These are phyloP conservation scores for Chlorella variabilis DNA, from an alignment of 163 green algal genomes.

Conservation along the genomic window DNA sequence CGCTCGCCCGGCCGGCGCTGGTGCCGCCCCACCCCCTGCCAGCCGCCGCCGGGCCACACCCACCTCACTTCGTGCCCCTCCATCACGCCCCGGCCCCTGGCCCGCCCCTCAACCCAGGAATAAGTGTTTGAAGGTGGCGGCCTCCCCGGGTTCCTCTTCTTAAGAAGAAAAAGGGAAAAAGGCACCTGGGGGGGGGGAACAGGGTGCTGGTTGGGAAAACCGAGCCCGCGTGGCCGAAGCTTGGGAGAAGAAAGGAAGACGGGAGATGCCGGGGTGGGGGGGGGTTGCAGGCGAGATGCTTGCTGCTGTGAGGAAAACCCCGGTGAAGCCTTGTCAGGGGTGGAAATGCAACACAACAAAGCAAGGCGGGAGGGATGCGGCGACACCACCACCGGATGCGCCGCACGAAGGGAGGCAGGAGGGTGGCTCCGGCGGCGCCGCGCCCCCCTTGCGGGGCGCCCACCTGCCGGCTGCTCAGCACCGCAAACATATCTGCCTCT, in stretches of 20 bases:
- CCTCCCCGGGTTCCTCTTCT: constrained; percentile 74
- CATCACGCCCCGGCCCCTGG: constrained; percentile 55
- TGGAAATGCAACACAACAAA: no score
- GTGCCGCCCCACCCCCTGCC: constrained; percentile 53
- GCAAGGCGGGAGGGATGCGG: no score
- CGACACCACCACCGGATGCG: no score
- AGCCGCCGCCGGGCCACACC: constrained; percentile 51
- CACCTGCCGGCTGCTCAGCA: constrained; percentile 58
- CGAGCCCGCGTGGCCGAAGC: not conserved
- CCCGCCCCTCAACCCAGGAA: constrained; percentile 66
- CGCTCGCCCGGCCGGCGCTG: constrained; percentile 70
- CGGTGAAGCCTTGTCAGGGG: no score
- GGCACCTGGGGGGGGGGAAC: constrained; percentile 20
- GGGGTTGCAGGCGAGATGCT: no score
- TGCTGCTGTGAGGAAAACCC: no score
- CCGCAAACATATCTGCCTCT: constrained; percentile 70
- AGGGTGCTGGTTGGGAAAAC: not conserved
- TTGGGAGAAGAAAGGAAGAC: not conserved
- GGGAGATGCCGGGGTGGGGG: no score
- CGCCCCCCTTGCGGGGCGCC: no score
- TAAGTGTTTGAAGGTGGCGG: constrained; percentile 76
- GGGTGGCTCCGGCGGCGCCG: no score
- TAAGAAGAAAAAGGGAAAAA: constrained; percentile 55
- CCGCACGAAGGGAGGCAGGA: no score
- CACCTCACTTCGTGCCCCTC: constrained; percentile 31